Evolutionary conservation across 2,329 filamentous ascomycete genomes (phyloP).

Genomic region (Fusarium albosuccineum): DNA sequence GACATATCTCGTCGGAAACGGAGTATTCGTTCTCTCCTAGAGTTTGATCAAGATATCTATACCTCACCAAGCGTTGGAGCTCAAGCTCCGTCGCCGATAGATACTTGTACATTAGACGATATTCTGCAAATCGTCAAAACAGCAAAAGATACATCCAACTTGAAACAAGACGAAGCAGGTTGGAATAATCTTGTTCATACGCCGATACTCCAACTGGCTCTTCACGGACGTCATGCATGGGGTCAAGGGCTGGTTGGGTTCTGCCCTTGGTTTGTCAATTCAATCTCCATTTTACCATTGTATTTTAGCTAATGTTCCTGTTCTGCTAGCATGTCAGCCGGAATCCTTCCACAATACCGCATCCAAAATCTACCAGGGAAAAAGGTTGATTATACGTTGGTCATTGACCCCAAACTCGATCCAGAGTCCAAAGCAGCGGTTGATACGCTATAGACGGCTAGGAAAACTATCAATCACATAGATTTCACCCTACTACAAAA

Average conservation of each 20-base stretch:
- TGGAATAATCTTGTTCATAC: slow-evolving; percentile 9
- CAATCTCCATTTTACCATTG: too few species aligned
- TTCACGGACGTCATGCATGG: neutral
- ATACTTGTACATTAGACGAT: neutral
- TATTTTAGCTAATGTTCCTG: too few species aligned
- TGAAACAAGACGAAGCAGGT: neutral
- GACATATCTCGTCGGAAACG: neutral
- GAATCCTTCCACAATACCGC: neutral
- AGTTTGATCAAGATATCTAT: neutral
- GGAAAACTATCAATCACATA: neutral
- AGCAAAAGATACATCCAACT: neutral
- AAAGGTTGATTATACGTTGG: neutral
- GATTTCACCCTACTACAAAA: slow-evolving; percentile 1
- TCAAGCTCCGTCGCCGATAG: too few species aligned
- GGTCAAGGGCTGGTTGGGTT: too few species aligned
- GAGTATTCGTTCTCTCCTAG: neutral
- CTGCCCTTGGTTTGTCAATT: too few species aligned
- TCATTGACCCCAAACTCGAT: neutral
- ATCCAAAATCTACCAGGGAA: neutral
- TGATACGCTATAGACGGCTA: neutral
- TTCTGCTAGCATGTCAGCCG: too few species aligned
- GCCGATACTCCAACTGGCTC: neutral
- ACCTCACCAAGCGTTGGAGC: too few species aligned
- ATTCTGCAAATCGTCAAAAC: neutral
- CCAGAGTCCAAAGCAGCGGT: neutral